These are phyloP conservation scores for Cordyceps militaris DNA, from an alignment of 2,329 filamentous ascomycete species.

Conservation along the genomic window DNA sequence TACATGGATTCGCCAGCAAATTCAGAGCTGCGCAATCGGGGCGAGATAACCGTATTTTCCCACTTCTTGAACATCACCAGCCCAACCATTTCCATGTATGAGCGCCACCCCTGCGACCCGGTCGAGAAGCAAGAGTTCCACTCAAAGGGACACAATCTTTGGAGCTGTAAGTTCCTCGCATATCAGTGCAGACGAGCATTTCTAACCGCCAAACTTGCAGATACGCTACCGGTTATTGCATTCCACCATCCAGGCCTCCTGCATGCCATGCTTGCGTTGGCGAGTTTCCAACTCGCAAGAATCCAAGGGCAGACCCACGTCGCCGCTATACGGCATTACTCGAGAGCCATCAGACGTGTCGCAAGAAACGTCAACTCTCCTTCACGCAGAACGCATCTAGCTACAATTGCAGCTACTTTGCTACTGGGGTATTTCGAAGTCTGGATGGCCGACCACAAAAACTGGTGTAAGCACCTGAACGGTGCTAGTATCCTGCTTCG, in stretches of 20 bases:
- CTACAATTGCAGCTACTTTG: conserved; percentile 81
- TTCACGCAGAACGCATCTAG: conserved; percentile 62
- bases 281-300: conserved; percentile 81
- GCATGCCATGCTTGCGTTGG: conserved; percentile 82
- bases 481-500: conserved; percentile 75
- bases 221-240: conserved; percentile 77
- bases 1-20: conserved; percentile 59
- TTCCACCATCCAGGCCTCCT: conserved; percentile 80
- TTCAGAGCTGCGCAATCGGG: conserved; percentile 71
- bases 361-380: conserved; percentile 67
- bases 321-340: conserved; percentile 86
- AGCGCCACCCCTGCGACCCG: conserved; percentile 71
- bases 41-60: conserved; percentile 76
- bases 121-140: conserved; percentile 50
- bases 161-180: conserved; percentile 45
- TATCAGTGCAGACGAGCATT: neutral
- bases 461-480: conserved; percentile 89
- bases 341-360: conserved; percentile 72
- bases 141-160: conserved; percentile 56
- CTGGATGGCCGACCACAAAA: conserved; percentile 87
- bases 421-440: conserved; percentile 90
- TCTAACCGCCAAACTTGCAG: conserved; percentile 30
- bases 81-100: conserved; percentile 78
- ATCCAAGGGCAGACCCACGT: conserved; percentile 67
- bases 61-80: conserved; percentile 89